Evolutionary conservation across 768 basidiomycete genomes (phyloP), one percentile per base, ranked within the genome.

Genomic region (Rhodotorula taiwanensis): DNA sequence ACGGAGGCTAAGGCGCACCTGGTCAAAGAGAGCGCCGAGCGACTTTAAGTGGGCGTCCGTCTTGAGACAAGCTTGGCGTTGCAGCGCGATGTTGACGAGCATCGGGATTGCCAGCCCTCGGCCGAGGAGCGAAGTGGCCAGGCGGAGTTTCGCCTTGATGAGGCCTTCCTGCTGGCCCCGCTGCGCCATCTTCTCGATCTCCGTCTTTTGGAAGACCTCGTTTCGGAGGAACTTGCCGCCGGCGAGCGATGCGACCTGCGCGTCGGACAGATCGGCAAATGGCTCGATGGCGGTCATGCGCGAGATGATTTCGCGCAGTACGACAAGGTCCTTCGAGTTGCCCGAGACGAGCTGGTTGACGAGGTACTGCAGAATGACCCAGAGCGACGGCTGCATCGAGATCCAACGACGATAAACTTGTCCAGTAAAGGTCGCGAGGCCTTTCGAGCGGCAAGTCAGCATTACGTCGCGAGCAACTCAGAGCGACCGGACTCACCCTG

Each of bases 211-310:
- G 64, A 77, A 74, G 4, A 89, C 87, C 78, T 98, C 94, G 47
- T 86, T 85, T 34, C 91, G 84, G 56, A 99, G 81, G 31, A 83
- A 81, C 6, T 88, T 84, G 7, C 95, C 95, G 50, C 93, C 90
- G 10, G 88, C 89, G 84, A 95, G 93, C 9, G 89, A 89, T 44
- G 81, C 75, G 55, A 98, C 84, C 75, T 98, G 93, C 0, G 84
- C 80, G 64, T 95, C 90, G 0, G 91, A 88, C 42, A 97, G 78
- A 74, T 86, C 91, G 0, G 89, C 88, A 54, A 95, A 78, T 6
- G 91, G 89, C 72, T 94, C 87, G 62, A 95, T 89, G 6, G 88
- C 91, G 9, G 91, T 87, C 90, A 97, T 94, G 74, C 90, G 89
- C 82, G 85, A 87, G 54, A 98, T 89, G 54, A 99, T 78, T 72